Evolutionary conservation across 306 rosid genomes (phyloP).

Genomic region (Morella rubra): DNA sequence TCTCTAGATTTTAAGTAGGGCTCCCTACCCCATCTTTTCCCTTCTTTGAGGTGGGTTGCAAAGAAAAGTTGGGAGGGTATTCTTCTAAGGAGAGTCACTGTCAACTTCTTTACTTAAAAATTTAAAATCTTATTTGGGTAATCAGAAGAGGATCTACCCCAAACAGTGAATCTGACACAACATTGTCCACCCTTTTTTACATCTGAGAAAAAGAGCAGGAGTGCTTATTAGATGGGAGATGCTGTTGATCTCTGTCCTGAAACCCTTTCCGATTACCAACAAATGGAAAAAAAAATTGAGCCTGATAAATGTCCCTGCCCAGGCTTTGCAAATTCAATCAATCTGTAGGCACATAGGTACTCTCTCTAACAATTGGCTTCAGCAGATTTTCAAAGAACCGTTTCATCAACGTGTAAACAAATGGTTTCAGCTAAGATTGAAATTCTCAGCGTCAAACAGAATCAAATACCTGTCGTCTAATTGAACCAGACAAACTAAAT

Average conservation of each 20-base stretch:
- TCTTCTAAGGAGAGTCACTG: too few relatives aligned
- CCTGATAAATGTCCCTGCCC: background rate
- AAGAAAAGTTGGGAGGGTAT: too few relatives aligned
- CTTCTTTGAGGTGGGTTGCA: too few relatives aligned
- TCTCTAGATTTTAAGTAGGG: too few relatives aligned
- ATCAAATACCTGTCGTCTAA: constrained; percentile 76
- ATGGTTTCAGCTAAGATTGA: constrained; percentile 5
- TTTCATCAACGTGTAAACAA: constrained; percentile 1
- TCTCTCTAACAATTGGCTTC: constrained; percentile 20
- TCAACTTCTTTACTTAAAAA: too few relatives aligned
- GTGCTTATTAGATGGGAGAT: background rate
- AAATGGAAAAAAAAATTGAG: background rate
- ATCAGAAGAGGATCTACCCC: too few relatives aligned
- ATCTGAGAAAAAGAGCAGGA: background rate
- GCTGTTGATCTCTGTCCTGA: background rate
- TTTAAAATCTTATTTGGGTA: too few relatives aligned
- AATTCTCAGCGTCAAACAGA: constrained; percentile 16
- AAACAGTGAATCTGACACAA: too few relatives aligned
- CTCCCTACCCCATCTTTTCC: too few relatives aligned
- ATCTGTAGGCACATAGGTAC: constrained; percentile 13
- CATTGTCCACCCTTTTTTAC: background rate
- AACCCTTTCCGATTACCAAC: background rate
- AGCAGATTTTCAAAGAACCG: constrained; percentile 13
- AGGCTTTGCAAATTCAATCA: background rate
- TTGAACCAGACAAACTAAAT: constrained; percentile 88